Percentiles rank a stretch among this genome's conserved stretches.
Conservation (phyloP, 805 yeast genomes). For the Metschnikowia baotianmanensis region DNA sequence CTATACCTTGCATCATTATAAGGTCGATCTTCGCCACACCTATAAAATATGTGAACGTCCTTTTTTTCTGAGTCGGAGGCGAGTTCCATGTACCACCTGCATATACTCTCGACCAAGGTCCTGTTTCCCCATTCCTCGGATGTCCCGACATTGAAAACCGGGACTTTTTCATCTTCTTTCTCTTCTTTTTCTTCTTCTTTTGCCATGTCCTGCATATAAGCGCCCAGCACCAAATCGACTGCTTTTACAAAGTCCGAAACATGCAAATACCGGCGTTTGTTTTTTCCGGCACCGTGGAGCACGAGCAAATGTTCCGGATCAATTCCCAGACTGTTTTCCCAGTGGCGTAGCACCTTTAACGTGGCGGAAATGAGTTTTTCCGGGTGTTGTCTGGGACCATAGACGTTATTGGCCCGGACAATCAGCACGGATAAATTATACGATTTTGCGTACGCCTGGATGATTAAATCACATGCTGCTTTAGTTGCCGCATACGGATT, state of each 20-base stretch:
- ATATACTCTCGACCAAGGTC: slow-evolving; percentile 23
- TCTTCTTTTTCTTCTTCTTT: too few relatives aligned
- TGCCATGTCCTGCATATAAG: too few relatives aligned
- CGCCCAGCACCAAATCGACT: slow-evolving; percentile 32
- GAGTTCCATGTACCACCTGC: slow-evolving; percentile 13
- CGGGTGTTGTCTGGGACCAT: slow-evolving; percentile 53
- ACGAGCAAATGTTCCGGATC: slow-evolving; percentile 23
- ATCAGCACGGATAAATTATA: slow-evolving; percentile 42
- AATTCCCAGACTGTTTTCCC: background rate
- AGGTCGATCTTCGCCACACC: slow-evolving; percentile 28
- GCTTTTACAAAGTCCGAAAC: slow-evolving; percentile 42
- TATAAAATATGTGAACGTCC: slow-evolving; percentile 17
- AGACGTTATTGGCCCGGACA: slow-evolving; percentile 50
- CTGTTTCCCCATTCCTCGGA: slow-evolving; percentile 16
- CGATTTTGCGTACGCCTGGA: slow-evolving; percentile 43
- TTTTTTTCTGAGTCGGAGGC: background rate
- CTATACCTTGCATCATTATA: slow-evolving; percentile 34
- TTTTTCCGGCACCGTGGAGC: slow-evolving; percentile 49
- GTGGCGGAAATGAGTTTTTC: slow-evolving; percentile 47
- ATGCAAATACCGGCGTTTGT: slow-evolving; percentile 45
- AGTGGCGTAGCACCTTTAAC: slow-evolving; percentile 11
- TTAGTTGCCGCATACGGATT: slow-evolving; percentile 59
- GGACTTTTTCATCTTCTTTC: too few relatives aligned
- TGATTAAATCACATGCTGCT: slow-evolving; percentile 51
- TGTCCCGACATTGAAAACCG: slow-evolving; percentile 23